These are phyloP conservation scores for Hebeloma cylindrosporum DNA, from an alignment of 768 basidiomycete genomes.

Conservation along the genomic window DNA sequence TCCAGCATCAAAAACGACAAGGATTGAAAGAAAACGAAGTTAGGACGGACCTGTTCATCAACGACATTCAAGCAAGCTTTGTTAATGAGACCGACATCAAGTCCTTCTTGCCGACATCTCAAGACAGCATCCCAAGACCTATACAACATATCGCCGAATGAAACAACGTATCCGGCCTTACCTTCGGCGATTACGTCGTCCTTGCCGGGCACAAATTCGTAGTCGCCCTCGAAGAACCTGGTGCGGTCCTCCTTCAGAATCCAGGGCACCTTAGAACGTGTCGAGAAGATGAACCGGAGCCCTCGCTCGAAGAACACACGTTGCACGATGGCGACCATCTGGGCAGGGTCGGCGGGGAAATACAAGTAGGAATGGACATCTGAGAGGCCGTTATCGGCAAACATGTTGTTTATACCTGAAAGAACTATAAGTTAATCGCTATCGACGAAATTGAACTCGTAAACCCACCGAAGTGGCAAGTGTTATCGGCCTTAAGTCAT, in stretches of 20 bases:
- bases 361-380: slow-evolving; percentile 81
- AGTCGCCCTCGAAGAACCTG: slow-evolving; percentile 64
- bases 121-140: slow-evolving; percentile 82
- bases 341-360: slow-evolving; percentile 83
- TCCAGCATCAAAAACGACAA: not conserved
- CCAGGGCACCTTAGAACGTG: slow-evolving; percentile 86
- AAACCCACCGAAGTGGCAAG: slow-evolving; percentile 42
- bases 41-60: slow-evolving; percentile 63
- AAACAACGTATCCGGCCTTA: slow-evolving; percentile 77
- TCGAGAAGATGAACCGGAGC: slow-evolving; percentile 84
- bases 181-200: slow-evolving; percentile 82
- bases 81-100: slow-evolving; percentile 85
- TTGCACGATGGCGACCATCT: slow-evolving; percentile 77
- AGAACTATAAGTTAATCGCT: slow-evolving; percentile 25
- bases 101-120: slow-evolving; percentile 64
- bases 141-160: slow-evolving; percentile 87
- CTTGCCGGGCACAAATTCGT: slow-evolving; percentile 81
- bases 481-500: slow-evolving; percentile 43
- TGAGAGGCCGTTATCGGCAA: slow-evolving; percentile 83
- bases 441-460: not conserved
- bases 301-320: slow-evolving; percentile 83
- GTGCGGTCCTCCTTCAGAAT: slow-evolving; percentile 76
- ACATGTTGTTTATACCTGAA: slow-evolving; percentile 83
- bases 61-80: slow-evolving; percentile 82
- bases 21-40: not conserved